Conservation (phyloP, 768 basidiomycete species). For the Tephrocybe sp. region DNA sequence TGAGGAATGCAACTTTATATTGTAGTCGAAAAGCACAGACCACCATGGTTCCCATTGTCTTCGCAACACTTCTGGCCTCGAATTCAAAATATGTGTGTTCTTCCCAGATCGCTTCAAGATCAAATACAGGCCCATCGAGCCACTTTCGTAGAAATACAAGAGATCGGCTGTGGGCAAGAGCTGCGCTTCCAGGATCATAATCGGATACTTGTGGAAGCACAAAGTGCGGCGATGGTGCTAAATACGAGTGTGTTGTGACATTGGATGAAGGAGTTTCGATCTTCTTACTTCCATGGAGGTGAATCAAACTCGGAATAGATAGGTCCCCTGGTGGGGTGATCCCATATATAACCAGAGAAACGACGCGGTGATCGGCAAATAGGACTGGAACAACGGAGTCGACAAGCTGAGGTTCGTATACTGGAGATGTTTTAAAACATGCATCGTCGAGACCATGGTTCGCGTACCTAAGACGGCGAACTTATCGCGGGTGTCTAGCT, state of each 20-base stretch:
- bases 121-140: slow-evolving; percentile 50
- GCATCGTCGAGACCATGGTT: not conserved
- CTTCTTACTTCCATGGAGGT: slow-evolving; percentile 28
- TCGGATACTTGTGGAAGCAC: slow-evolving; percentile 38
- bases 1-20: not conserved
- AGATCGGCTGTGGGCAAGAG: slow-evolving; percentile 44
- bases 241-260: slow-evolving; percentile 23
- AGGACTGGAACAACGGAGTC: slow-evolving; percentile 26
- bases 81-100: slow-evolving; percentile 59
- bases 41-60: slow-evolving; percentile 58
- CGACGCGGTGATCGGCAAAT: slow-evolving; percentile 28
- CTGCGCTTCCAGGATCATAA: slow-evolving; percentile 40
- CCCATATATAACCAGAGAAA: slow-evolving; percentile 38
- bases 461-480: slow-evolving; percentile 41
- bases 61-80: slow-evolving; percentile 44
- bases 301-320: slow-evolving; percentile 34
- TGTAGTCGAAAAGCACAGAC: slow-evolving; percentile 25
- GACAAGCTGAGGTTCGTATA: slow-evolving; percentile 33
- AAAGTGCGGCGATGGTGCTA: slow-evolving; percentile 35
- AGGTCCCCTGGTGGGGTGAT: slow-evolving; percentile 18
- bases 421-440: slow-evolving; percentile 14
- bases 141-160: slow-evolving; percentile 43
- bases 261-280: slow-evolving; percentile 20
- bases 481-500: slow-evolving; percentile 41
- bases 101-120: slow-evolving; percentile 61